Evolutionary conservation across 371 early-diverging fungal species (phyloP).

Genomic region (Apophysomyces ossiformis): DNA sequence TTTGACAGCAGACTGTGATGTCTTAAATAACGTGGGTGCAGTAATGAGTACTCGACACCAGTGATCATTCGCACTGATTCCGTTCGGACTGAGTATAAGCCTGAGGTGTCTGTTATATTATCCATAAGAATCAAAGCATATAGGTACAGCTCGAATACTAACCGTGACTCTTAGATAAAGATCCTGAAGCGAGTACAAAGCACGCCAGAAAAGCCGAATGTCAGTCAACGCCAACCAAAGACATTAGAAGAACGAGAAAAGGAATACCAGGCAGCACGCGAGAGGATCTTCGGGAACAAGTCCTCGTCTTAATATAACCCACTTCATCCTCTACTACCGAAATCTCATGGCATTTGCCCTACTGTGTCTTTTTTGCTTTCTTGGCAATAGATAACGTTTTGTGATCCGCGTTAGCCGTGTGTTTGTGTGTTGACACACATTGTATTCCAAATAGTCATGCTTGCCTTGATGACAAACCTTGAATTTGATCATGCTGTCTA

Average conservation of each 20-base stretch:
- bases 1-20: background rate
- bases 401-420: too few relatives aligned
- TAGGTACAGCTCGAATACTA: background rate
- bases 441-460: too few relatives aligned
- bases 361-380: too few relatives aligned
- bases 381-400: too few relatives aligned
- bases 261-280: slow-evolving; percentile 31
- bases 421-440: too few relatives aligned
- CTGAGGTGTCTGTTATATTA: slow-evolving; percentile 23
- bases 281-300: slow-evolving; percentile 29
- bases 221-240: slow-evolving; percentile 13
- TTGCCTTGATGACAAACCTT: too few relatives aligned
- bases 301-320: background rate
- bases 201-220: slow-evolving; percentile 4
- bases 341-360: too few relatives aligned
- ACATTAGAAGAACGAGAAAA: slow-evolving; percentile 34
- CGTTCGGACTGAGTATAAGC: slow-evolving; percentile 33
- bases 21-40: slow-evolving; percentile 4
- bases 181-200: slow-evolving; percentile 26
- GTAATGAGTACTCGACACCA: slow-evolving; percentile 27
- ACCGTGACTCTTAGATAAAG: slow-evolving; percentile 20
- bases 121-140: too few relatives aligned
- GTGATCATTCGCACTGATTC: slow-evolving; percentile 31
- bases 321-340: too few relatives aligned
- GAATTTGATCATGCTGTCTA: too few relatives aligned